These are phyloP conservation scores for Zasmidium cellare DNA, from an alignment of 2,329 filamentous ascomycete genomes.

Conservation along the genomic window DNA sequence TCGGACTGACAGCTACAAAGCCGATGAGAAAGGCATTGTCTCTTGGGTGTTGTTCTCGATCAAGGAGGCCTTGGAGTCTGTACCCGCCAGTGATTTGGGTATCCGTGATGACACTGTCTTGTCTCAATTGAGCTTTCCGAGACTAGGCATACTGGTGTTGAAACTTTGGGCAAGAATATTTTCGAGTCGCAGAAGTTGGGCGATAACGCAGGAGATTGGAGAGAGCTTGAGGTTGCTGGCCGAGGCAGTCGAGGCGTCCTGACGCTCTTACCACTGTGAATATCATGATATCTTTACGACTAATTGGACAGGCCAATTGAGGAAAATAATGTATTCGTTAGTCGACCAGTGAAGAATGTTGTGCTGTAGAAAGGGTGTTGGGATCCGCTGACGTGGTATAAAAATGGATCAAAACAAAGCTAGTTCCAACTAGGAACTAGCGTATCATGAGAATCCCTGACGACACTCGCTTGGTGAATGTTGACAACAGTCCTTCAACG, in stretches of 20 bases:
- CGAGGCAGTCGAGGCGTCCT: neutral
- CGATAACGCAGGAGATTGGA: neutral
- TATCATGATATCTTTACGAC: no score
- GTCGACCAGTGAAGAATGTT: no score
- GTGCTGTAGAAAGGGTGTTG: no score
- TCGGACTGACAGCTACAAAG: constrained; percentile 8
- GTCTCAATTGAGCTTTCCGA: neutral
- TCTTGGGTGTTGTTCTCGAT: constrained; percentile 51
- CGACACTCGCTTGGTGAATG: no score
- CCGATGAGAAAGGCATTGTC: constrained; percentile 46
- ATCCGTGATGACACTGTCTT: neutral
- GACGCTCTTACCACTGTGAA: neutral
- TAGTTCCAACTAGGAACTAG: neutral
- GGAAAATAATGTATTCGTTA: no score
- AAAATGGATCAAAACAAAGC: neutral
- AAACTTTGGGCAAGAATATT: constrained; percentile 6
- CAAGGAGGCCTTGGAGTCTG: constrained; percentile 40
- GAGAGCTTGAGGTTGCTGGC: neutral
- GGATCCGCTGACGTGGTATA: neutral
- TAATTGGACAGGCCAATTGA: no score
- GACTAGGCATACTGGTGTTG: neutral
- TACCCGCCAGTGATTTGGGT: neutral
- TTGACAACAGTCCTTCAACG: no score
- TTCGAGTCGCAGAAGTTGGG: neutral
- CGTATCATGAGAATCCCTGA: neutral